Conservation (phyloP, 805 yeast genomes). For the Kodamaea hsintzibuensis region DNA sequence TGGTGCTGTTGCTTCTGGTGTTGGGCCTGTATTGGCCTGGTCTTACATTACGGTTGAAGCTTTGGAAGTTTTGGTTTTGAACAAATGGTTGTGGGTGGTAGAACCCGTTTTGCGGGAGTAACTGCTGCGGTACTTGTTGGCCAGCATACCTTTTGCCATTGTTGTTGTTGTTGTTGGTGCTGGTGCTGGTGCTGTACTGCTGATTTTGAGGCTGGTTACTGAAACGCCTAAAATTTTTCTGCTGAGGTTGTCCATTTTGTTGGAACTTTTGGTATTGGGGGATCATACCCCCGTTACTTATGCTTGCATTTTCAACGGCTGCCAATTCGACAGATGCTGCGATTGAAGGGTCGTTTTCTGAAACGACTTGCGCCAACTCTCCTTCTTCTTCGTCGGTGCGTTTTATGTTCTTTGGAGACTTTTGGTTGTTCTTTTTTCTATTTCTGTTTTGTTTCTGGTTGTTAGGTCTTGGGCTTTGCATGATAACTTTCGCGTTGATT, state of each 20-base stretch:
- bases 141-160: constrained; percentile 14
- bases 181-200: constrained; percentile 3
- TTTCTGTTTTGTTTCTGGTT: constrained; percentile 22
- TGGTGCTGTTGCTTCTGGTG: constrained; percentile 12
- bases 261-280: constrained; percentile 11
- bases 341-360: not conserved
- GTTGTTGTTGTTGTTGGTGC: too few relatives aligned
- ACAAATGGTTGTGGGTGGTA: constrained; percentile 35
- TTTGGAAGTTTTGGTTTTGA: constrained; percentile 24
- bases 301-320: not conserved
- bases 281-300: not conserved
- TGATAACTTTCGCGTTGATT: constrained; percentile 41
- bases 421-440: constrained; percentile 27
- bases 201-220: constrained; percentile 18
- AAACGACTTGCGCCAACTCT: constrained; percentile 1
- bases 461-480: constrained; percentile 36
- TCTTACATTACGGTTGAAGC: constrained; percentile 29
- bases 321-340: constrained; percentile 5
- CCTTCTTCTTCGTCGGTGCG: constrained; percentile 9
- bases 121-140: constrained; percentile 3
- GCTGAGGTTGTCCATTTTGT: constrained; percentile 11
- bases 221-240: constrained; percentile 31
- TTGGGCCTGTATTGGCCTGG: constrained; percentile 24
- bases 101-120: constrained; percentile 18
- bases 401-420: constrained; percentile 8